Evolutionary conservation across 306 rosid genomes (phyloP).

Genomic region (Quercus gilva): DNA sequence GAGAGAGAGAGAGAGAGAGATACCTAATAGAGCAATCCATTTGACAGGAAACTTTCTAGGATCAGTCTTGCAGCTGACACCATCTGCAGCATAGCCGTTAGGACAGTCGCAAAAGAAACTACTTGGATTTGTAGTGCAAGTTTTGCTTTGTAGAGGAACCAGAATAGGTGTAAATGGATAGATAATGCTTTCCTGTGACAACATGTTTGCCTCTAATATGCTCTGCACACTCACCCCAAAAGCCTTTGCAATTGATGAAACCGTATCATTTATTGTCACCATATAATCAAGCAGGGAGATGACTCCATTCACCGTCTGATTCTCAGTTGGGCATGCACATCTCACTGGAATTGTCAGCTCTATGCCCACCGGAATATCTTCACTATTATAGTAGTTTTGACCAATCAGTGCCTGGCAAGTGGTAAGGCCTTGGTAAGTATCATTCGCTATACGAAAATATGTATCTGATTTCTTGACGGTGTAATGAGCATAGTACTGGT

Average conservation of each 20-base stretch:
- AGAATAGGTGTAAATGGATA: slow-evolving; percentile 26
- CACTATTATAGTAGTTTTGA: slow-evolving; percentile 45
- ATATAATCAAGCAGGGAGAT: slow-evolving; percentile 32
- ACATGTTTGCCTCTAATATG: slow-evolving; percentile 38
- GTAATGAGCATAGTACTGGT: slow-evolving; percentile 43
- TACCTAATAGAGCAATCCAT: neutral
- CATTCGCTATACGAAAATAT: slow-evolving; percentile 19
- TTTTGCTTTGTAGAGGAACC: slow-evolving; percentile 42
- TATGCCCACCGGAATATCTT: slow-evolving; percentile 22
- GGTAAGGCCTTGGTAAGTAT: slow-evolving; percentile 47
- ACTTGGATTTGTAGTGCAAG: neutral
- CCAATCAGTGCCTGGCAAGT: slow-evolving; percentile 51
- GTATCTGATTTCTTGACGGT: slow-evolving; percentile 11
- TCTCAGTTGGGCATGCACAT: slow-evolving; percentile 48
- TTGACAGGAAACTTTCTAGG: neutral
- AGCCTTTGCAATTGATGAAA: slow-evolving; percentile 34
- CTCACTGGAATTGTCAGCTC: slow-evolving; percentile 37
- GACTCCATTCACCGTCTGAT: slow-evolving; percentile 36
- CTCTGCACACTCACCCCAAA: slow-evolving; percentile 37
- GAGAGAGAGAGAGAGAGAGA: neutral
- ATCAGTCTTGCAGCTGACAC: neutral
- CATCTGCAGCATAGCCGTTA: neutral
- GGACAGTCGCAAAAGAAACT: slow-evolving; percentile 16
- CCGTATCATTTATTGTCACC: slow-evolving; percentile 23
- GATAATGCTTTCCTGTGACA: slow-evolving; percentile 19